Evolutionary conservation across 139 green algal genomes (phyloP).

Genomic region (Chlamydomonas asymmetrica): DNA sequence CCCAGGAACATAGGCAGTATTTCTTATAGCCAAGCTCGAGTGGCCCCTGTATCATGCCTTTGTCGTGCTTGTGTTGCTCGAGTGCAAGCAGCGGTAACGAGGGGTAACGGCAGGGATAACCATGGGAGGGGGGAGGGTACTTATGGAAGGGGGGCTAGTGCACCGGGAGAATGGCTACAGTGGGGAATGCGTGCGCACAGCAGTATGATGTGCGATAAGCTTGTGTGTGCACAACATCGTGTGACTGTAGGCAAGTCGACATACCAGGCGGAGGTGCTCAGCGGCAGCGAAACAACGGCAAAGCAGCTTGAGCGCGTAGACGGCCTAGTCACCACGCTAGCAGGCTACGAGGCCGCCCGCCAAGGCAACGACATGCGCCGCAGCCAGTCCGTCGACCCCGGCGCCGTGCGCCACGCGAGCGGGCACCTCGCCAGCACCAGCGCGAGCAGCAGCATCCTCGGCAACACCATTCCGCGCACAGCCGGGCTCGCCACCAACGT

Average conservation of each 20-base stretch:
- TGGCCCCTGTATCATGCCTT: too few relatives aligned
- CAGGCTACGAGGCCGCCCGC: slow-evolving; percentile 35
- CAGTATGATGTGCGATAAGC: too few relatives aligned
- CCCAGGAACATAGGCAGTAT: too few relatives aligned
- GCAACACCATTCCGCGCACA: not conserved
- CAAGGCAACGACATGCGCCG: slow-evolving; percentile 14
- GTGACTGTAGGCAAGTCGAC: slow-evolving; percentile 43
- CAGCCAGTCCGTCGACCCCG: slow-evolving; percentile 17
- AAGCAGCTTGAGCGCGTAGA: slow-evolving; percentile 31
- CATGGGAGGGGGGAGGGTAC: too few relatives aligned
- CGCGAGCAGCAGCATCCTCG: slow-evolving; percentile 21
- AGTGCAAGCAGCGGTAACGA: too few relatives aligned
- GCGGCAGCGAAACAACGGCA: slow-evolving; percentile 21
- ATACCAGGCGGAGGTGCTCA: slow-evolving; percentile 52
- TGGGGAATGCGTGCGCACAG: too few relatives aligned
- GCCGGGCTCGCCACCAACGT: not conserved
- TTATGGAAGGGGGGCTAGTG: too few relatives aligned
- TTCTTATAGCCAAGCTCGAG: too few relatives aligned
- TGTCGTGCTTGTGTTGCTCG: too few relatives aligned
- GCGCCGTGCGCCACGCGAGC: slow-evolving; percentile 2
- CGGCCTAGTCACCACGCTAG: slow-evolving; percentile 29
- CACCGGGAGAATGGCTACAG: too few relatives aligned
- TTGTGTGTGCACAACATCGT: too few relatives aligned
- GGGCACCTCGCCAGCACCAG: slow-evolving; percentile 9
- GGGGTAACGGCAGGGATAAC: too few relatives aligned